Percentiles rank a stretch among this genome's conserved stretches.
Evolutionary conservation across 257 asterid genomes (phyloP).

Genomic region (Orobanche coerulescens): DNA sequence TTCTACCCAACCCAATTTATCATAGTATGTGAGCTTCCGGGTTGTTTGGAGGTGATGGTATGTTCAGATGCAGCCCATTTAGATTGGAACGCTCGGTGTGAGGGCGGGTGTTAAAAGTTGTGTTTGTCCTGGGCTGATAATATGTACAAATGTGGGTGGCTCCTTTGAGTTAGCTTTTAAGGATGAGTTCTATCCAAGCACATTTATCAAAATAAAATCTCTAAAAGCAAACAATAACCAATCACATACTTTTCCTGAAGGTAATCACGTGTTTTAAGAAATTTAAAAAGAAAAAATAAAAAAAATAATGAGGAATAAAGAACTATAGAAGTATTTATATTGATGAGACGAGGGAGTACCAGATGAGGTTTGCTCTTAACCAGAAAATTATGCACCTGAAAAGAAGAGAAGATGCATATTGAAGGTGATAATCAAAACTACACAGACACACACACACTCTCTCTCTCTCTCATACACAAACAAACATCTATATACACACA

Average conservation of each 20-base stretch:
- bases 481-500: too few species aligned
- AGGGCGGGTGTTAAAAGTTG: too few species aligned
- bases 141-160: too few species aligned
- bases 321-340: neutral
- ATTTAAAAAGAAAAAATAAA: neutral
- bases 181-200: too few species aligned
- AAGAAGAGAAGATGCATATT: constrained; percentile 19
- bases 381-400: constrained; percentile 74
- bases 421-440: neutral
- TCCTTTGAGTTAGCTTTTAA: too few species aligned
- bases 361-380: constrained; percentile 76
- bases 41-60: too few species aligned
- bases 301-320: neutral
- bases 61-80: too few species aligned
- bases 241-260: constrained; percentile 7
- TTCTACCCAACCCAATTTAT: too few species aligned
- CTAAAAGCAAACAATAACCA: constrained; percentile 11
- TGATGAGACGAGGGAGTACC: constrained; percentile 40
- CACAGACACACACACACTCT: neutral
- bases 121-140: too few species aligned
- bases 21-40: too few species aligned
- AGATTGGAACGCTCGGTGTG: too few species aligned
- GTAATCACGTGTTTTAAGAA: neutral
- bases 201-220: neutral
- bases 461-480: too few species aligned